Conservation (phyloP, 2,329 filamentous ascomycete genomes). For the Venturia effusa region DNA sequence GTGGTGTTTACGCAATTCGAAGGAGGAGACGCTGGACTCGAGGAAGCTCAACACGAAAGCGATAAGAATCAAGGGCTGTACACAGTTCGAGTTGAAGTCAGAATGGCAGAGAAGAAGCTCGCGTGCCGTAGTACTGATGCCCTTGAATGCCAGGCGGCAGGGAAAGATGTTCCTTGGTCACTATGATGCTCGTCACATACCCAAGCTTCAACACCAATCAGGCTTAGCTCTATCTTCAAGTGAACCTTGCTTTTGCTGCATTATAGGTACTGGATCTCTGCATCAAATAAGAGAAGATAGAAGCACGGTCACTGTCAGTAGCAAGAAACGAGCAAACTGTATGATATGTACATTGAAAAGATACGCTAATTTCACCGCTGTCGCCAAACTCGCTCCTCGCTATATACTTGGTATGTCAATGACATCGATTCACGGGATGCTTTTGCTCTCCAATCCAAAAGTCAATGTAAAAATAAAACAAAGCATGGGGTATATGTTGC, state of each 20-base stretch:
- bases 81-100: too few species aligned
- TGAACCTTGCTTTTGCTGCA: not conserved
- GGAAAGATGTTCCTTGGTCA: not conserved
- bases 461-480: not conserved
- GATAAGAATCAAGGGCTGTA: too few species aligned
- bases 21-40: too few species aligned
- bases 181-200: not conserved
- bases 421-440: not conserved
- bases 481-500: constrained; percentile 1
- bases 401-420: not conserved
- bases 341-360: too few species aligned
- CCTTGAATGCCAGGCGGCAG: not conserved
- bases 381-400: not conserved
- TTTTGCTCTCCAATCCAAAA: not conserved
- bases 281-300: too few species aligned
- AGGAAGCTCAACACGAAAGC: too few species aligned
- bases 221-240: not conserved
- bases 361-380: too few species aligned
- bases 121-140: not conserved
- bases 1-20: not conserved
- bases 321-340: not conserved
- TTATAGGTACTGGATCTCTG: too few species aligned
- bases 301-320: not conserved
- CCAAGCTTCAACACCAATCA: not conserved
- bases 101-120: not conserved